Conservation (phyloP, 2,329 filamentous ascomycete genomes). For the Beauveria medogensis region DNA sequence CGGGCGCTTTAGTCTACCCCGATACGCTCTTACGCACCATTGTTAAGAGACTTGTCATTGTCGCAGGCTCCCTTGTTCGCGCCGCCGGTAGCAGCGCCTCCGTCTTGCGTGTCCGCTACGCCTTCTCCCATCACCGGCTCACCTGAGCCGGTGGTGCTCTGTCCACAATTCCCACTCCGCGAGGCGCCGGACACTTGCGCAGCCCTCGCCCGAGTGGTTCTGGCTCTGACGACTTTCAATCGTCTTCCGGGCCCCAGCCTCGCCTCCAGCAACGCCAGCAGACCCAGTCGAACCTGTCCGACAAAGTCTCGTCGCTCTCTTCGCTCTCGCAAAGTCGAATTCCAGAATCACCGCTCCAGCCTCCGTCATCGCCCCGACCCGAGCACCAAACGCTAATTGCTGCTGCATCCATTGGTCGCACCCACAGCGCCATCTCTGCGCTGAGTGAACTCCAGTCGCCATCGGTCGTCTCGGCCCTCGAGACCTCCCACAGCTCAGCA, state of each 20-base stretch:
- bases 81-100: not conserved
- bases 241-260: not conserved
- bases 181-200: slow-evolving; percentile 12
- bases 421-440: slow-evolving; percentile 28
- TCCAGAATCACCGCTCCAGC: slow-evolving; percentile 43
- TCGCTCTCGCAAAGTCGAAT: slow-evolving; percentile 40
- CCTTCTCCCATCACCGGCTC: slow-evolving; percentile 10
- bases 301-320: slow-evolving; percentile 29
- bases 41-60: not conserved
- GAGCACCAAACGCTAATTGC: slow-evolving; percentile 37
- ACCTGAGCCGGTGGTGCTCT: slow-evolving; percentile 8
- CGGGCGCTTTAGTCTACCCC: not conserved
- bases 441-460: slow-evolving; percentile 10
- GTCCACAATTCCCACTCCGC: slow-evolving; percentile 7
- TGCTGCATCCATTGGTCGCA: slow-evolving; percentile 40
- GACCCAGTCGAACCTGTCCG: not conserved
- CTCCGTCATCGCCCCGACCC: slow-evolving; percentile 32
- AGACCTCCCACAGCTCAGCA: slow-evolving; percentile 22
- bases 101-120: not conserved
- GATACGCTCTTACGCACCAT: not conserved
- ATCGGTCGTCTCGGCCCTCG: slow-evolving; percentile 30
- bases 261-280: slow-evolving; percentile 7
- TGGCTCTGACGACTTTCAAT: slow-evolving; percentile 7
- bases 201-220: slow-evolving; percentile 8
- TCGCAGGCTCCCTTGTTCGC: not conserved